Evolutionary conservation across 371 early-diverging fungal species (phyloP).

Genomic region (Syncephalis plumigaleata): DNA sequence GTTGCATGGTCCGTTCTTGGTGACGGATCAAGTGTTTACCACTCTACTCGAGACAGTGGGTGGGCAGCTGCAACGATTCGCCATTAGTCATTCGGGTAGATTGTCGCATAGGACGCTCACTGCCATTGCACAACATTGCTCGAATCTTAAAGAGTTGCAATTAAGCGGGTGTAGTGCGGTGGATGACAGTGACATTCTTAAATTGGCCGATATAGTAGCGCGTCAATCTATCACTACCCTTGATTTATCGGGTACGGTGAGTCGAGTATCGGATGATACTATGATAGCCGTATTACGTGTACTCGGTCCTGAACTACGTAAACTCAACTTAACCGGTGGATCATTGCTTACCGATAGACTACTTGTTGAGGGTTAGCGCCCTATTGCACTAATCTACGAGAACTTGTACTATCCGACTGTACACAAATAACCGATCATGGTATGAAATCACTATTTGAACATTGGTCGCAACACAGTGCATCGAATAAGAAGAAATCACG

Average conservation of each 20-base stretch:
- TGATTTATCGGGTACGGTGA: neutral
- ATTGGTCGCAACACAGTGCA: too few relatives aligned
- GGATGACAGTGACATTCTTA: slow-evolving; percentile 24
- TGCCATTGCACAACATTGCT: slow-evolving; percentile 30
- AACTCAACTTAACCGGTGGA: neutral
- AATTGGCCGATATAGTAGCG: slow-evolving; percentile 10
- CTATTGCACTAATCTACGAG: neutral
- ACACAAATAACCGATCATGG: slow-evolving; percentile 1
- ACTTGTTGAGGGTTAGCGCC: neutral
- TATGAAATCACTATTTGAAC: neutral
- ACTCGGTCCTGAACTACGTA: neutral
- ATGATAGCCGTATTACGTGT: neutral
- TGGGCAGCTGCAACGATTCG: slow-evolving; percentile 28
- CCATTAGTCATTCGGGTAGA: slow-evolving; percentile 36
- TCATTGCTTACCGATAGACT: neutral
- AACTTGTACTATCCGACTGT: neutral
- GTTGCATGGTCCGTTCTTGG: slow-evolving; percentile 56
- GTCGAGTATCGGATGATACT: neutral
- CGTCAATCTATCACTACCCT: slow-evolving; percentile 1
- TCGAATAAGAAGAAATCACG: too few relatives aligned
- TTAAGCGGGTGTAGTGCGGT: slow-evolving; percentile 31
- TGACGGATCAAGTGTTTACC: slow-evolving; percentile 37
- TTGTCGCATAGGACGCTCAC: slow-evolving; percentile 27
- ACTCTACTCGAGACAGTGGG: slow-evolving; percentile 31
- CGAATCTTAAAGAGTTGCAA: slow-evolving; percentile 29